A percentile compares a stretch with the other conserved stretches of the same genome.
phyloP scores from a whole-genome alignment of 2,329 filamentous ascomycete species.

The Cadophora malorum region DNA sequence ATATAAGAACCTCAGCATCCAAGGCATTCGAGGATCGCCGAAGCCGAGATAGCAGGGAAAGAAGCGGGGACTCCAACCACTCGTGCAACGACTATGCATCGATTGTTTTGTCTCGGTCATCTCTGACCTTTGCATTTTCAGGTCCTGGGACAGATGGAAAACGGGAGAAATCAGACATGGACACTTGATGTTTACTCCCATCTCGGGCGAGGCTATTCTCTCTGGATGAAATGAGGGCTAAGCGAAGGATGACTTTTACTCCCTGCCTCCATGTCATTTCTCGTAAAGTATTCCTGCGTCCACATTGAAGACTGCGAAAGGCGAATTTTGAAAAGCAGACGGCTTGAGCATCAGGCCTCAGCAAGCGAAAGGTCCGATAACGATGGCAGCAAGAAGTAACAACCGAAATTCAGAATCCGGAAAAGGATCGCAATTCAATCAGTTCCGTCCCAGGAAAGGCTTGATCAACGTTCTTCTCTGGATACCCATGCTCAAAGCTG shows the following conservation, averaged over 20 bases:
- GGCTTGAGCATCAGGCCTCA: too few relatives aligned
- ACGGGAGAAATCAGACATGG: neutral
- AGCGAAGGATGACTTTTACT: neutral
- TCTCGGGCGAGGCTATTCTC: neutral
- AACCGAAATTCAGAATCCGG: too few relatives aligned
- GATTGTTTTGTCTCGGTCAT: neutral
- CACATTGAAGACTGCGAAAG: neutral
- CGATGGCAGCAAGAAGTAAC: too few relatives aligned
- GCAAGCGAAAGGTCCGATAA: too few relatives aligned
- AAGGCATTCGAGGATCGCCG: too few relatives aligned
- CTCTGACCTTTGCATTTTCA: neutral
- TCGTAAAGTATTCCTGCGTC: neutral
- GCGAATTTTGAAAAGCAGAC: too few relatives aligned
- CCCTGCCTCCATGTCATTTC: neutral
- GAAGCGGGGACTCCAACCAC: too few relatives aligned
- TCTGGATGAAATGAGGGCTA: neutral
- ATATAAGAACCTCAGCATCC: too few relatives aligned
- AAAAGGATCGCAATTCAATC: too few relatives aligned
- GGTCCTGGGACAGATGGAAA: neutral
- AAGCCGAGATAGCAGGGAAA: too few relatives aligned
- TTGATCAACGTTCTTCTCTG: neutral
- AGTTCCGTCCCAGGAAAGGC: too few relatives aligned
- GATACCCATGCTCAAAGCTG: neutral
- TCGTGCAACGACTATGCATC: too few relatives aligned
- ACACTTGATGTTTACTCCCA: constrained; percentile 1